These are phyloP conservation scores for Paramarasmius palmivorus DNA, from an alignment of 1,284 basidiomycete genomes.

Conservation along the genomic window DNA sequence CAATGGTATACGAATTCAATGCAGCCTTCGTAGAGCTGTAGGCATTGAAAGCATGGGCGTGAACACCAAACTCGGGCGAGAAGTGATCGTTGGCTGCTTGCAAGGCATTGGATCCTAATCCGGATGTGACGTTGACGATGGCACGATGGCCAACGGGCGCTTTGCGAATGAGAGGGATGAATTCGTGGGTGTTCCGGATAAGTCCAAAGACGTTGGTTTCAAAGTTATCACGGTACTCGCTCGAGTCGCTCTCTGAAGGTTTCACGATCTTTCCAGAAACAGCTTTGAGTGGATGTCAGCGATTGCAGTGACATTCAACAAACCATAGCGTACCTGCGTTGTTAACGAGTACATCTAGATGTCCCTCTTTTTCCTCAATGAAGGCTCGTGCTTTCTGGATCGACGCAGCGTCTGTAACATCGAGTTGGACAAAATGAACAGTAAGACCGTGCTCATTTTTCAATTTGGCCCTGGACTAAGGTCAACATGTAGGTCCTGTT, in stretches of 20 bases:
- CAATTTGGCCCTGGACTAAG: slow-evolving; percentile 20
- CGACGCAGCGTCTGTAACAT: slow-evolving; percentile 34
- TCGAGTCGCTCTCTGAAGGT: slow-evolving; percentile 30
- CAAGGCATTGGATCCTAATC: slow-evolving; percentile 18
- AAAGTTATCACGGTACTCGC: slow-evolving; percentile 33
- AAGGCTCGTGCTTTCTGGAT: slow-evolving; percentile 32
- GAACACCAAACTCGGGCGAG: slow-evolving; percentile 42
- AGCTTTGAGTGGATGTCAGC: slow-evolving; percentile 21
- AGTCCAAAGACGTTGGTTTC: slow-evolving; percentile 40
- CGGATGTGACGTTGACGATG: slow-evolving; percentile 21
- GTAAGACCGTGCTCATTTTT: slow-evolving; percentile 25
- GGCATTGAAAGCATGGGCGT: slow-evolving; percentile 9
- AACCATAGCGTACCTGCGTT: slow-evolving; percentile 37
- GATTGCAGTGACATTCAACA: no score
- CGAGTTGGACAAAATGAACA: slow-evolving; percentile 34
- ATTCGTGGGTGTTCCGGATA: slow-evolving; percentile 35
- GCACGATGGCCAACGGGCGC: slow-evolving; percentile 12
- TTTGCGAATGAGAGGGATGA: slow-evolving; percentile 34
- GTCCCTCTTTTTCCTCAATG: slow-evolving; percentile 41
- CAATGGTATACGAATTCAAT: slow-evolving; percentile 16
- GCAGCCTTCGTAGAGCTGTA: slow-evolving; percentile 19
- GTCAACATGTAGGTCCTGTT: not conserved
- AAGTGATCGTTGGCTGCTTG: slow-evolving; percentile 46
- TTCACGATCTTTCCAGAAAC: slow-evolving; percentile 33
- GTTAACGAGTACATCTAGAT: slow-evolving; percentile 48